These are phyloP conservation scores for Conticribra weissflogii DNA, from an alignment of 108 stramenopile species.

Conservation along the genomic window DNA sequence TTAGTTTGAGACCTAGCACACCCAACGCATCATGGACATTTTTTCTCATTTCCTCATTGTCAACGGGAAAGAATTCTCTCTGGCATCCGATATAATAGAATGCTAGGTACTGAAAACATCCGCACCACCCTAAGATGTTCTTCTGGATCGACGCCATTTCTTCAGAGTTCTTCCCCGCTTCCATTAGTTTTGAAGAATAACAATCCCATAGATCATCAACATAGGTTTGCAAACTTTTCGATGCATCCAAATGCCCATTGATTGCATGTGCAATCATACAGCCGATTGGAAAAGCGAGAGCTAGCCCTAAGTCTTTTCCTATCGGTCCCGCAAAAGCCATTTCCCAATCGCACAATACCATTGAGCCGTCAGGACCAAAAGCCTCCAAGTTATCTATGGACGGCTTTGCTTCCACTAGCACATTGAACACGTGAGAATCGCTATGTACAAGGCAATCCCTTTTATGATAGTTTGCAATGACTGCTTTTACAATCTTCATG, in stretches of 20 bases:
- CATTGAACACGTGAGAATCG: constrained; percentile 64
- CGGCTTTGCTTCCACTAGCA: constrained; percentile 59
- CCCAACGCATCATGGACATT: constrained; percentile 36
- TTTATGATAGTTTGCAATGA: constrained; percentile 12
- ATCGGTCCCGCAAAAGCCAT: constrained; percentile 43
- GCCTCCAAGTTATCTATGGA: constrained; percentile 30
- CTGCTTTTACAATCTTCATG: constrained; percentile 28
- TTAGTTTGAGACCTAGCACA: constrained; percentile 33
- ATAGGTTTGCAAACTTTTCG: constrained; percentile 11
- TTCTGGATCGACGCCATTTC: constrained; percentile 23
- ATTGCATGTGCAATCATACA: constrained; percentile 41
- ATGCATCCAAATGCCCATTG: constrained; percentile 19
- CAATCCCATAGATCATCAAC: constrained; percentile 30
- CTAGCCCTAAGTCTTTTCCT: constrained; percentile 35
- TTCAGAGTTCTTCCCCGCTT: constrained; percentile 21
- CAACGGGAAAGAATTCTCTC: constrained; percentile 24
- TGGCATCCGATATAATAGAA: constrained; percentile 19
- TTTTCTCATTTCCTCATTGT: constrained; percentile 10
- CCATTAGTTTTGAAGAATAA: constrained; percentile 25
- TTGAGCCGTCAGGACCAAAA: constrained; percentile 29
- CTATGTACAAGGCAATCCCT: constrained; percentile 48
- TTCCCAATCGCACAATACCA: constrained; percentile 51
- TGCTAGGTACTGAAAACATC: constrained; percentile 26
- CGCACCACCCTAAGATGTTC: constrained; percentile 25
- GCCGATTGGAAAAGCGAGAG: constrained; percentile 27